Percentiles rank a stretch among this genome's conserved stretches.
Evolutionary conservation across 352 stramenopile genomes (phyloP).

Genomic region (Aphanomyces invadans): DNA sequence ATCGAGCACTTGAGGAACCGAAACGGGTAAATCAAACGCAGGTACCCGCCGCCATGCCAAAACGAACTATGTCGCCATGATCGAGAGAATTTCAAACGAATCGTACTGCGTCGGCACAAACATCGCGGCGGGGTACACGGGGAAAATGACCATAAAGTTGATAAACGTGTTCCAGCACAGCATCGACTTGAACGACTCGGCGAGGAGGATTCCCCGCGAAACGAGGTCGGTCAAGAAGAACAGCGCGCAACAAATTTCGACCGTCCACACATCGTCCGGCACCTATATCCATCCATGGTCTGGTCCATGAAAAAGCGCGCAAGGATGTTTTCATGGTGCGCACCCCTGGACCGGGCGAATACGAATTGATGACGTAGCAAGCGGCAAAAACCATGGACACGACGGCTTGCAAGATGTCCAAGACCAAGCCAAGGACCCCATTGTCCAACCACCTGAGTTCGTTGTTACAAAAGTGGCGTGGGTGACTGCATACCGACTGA

Average conservation of each 20-base stretch:
- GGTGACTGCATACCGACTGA: constrained; percentile 4
- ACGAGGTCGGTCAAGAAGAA: constrained; percentile 21
- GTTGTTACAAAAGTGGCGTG: not conserved
- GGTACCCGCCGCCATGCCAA: constrained; percentile 65
- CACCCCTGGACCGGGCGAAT: constrained; percentile 11
- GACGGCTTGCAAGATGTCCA: constrained; percentile 18
- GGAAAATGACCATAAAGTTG: constrained; percentile 9
- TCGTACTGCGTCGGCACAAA: constrained; percentile 17
- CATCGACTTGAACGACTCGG: constrained; percentile 8
- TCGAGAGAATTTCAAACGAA: too few relatives aligned
- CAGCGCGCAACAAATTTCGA: constrained; percentile 11
- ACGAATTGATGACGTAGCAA: constrained; percentile 10
- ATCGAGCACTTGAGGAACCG: constrained; percentile 78
- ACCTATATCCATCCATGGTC: not conserved
- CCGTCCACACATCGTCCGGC: not conserved
- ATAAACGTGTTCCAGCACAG: constrained; percentile 18
- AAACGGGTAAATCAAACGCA: constrained; percentile 70
- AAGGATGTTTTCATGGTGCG: not conserved
- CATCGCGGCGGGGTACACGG: constrained; percentile 13
- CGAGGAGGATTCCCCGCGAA: constrained; percentile 6
- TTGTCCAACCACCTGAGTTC: constrained; percentile 18
- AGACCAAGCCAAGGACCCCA: constrained; percentile 9
- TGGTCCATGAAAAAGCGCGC: not conserved
- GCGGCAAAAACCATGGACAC: constrained; percentile 12
- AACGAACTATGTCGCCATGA: constrained; percentile 50